Percentiles rank a stretch among this genome's conserved stretches.
phyloP scores from a whole-genome alignment of 768 basidiomycete genomes.

The Xerocomus spinulosus region DNA sequence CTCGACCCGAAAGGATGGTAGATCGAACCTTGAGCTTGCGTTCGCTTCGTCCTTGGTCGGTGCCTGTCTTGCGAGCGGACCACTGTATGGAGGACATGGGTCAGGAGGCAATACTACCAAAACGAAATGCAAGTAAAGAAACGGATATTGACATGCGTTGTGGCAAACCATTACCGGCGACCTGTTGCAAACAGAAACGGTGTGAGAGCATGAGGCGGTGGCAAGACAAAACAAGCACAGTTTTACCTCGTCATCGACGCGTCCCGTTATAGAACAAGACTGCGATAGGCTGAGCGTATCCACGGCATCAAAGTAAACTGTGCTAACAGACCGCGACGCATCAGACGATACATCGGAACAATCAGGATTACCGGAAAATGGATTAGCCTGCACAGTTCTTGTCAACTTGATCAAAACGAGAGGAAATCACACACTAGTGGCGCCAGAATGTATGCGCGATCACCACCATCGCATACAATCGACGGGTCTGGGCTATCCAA shows the following conservation, averaged over 20 bases:
- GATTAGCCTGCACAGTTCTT: constrained; percentile 7
- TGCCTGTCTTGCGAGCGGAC: constrained; percentile 9
- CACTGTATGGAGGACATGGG: constrained; percentile 7
- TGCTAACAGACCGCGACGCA: constrained; percentile 12
- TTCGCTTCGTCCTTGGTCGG: background rate
- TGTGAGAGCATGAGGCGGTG: constrained; percentile 1
- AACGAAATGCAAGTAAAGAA: constrained; percentile 8
- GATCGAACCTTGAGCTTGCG: constrained; percentile 15
- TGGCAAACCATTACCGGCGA: constrained; percentile 7
- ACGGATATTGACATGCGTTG: constrained; percentile 13
- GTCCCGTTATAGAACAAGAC: constrained; percentile 3
- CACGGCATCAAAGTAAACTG: constrained; percentile 25
- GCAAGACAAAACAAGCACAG: background rate
- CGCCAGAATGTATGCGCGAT: background rate
- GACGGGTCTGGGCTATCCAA: background rate
- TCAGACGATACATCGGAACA: constrained; percentile 2
- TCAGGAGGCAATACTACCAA: constrained; percentile 11
- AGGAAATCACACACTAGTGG: constrained; percentile 1
- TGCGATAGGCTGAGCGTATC: constrained; percentile 11
- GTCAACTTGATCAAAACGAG: background rate
- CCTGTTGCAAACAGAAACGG: constrained; percentile 1
- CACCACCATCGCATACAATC: background rate
- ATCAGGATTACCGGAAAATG: background rate
- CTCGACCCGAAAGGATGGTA: constrained; percentile 17
- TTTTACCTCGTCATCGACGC: constrained; percentile 12